Conservation (phyloP, 2,329 filamentous ascomycete genomes). For the Paecilomyces sp. region DNA sequence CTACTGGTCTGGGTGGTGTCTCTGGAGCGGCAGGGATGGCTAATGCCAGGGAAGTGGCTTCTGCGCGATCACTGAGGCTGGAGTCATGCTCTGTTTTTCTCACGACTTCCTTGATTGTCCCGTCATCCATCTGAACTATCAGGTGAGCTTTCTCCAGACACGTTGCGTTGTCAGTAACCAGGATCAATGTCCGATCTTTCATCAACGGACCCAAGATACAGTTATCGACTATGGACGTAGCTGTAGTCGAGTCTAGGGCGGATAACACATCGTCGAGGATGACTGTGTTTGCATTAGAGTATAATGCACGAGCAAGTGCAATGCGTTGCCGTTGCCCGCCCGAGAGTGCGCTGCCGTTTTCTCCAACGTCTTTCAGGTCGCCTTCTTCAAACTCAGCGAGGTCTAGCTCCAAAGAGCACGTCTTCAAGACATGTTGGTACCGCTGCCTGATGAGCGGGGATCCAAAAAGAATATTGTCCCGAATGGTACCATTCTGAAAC, state of each 20-base stretch:
- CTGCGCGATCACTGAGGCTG: neutral
- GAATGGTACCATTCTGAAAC: conserved; percentile 58
- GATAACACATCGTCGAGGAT: conserved; percentile 44
- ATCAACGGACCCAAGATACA: conserved; percentile 5
- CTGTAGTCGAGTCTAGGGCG: conserved; percentile 6
- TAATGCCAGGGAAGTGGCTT: neutral
- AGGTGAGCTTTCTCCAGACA: conserved; percentile 4
- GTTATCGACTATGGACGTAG: conserved; percentile 2
- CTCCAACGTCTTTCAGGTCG: conserved; percentile 53
- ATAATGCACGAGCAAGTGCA: conserved; percentile 49
- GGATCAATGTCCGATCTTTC: conserved; percentile 3
- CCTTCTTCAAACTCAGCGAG: conserved; percentile 48
- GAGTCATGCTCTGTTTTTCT: neutral
- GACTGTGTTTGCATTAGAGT: conserved; percentile 48
- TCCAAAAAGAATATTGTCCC: conserved; percentile 59
- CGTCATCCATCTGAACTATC: conserved; percentile 4
- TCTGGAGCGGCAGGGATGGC: neutral
- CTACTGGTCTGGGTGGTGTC: neutral
- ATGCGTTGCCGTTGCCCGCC: conserved; percentile 58
- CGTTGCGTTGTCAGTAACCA: conserved; percentile 5
- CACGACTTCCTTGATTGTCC: conserved; percentile 1
- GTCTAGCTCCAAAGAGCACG: conserved; percentile 51
- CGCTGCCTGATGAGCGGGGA: conserved; percentile 45
- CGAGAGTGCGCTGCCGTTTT: conserved; percentile 55
- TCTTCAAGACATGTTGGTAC: conserved; percentile 54